These are phyloP conservation scores for Rhodosporidiobolus sp. DNA, from an alignment of 768 basidiomycete genomes.

Conservation along the genomic window DNA sequence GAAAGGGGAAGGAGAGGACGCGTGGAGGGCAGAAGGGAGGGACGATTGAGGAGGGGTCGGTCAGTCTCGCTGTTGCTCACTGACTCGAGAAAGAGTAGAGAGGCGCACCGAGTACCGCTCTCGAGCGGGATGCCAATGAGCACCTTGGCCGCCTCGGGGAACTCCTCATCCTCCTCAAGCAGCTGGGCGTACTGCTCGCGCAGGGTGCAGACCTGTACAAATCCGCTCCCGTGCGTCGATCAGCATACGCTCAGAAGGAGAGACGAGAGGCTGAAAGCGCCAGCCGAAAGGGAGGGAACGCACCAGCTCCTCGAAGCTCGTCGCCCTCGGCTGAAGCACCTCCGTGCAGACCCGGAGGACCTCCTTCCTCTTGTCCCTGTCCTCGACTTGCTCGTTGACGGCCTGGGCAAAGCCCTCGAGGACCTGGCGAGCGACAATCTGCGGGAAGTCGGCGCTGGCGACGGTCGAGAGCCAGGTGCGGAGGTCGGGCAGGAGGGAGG, in stretches of 20 bases:
- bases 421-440: constrained; percentile 76
- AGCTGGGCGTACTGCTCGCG: constrained; percentile 88
- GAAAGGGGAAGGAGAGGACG: background rate
- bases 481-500: constrained; percentile 15
- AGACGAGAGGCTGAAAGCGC: background rate
- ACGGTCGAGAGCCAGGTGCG: constrained; percentile 23
- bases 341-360: constrained; percentile 72
- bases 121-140: constrained; percentile 90
- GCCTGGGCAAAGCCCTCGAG: constrained; percentile 76
- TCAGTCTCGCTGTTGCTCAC: background rate
- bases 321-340: constrained; percentile 70
- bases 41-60: background rate
- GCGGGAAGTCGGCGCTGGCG: constrained; percentile 24
- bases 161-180: constrained; percentile 84
- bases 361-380: constrained; percentile 61
- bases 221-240: constrained; percentile 24
- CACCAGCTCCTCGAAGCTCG: constrained; percentile 95
- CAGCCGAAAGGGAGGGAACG: constrained; percentile 37
- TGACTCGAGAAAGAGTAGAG: background rate
- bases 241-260: background rate
- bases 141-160: constrained; percentile 86
- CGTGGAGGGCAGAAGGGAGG: background rate
- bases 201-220: constrained; percentile 68
- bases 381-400: constrained; percentile 58
- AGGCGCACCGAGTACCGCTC: constrained; percentile 71